A percentile compares a stretch with the other conserved stretches of the same genome.
These are phyloP conservation scores for Zygosaccharomyces sapae DNA, from an alignment of 1,139 yeast genomes.

Conservation along the genomic window DNA sequence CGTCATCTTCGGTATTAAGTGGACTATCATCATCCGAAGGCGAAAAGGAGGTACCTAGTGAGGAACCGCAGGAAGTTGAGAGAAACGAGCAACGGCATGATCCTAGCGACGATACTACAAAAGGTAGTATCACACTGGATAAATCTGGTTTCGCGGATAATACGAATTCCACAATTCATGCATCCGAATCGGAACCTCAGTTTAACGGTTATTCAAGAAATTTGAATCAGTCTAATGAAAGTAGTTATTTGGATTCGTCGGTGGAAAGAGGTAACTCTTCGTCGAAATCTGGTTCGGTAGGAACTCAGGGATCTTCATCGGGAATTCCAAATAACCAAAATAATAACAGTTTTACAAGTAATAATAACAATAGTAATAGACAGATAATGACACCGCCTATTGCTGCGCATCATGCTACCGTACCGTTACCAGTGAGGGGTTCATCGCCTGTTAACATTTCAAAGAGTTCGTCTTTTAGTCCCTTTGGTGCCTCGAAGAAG, in stretches of 20 bases:
- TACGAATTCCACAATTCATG: slow-evolving; percentile 27
- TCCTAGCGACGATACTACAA: slow-evolving; percentile 1
- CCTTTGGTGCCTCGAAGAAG: not conserved
- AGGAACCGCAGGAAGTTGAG: too few relatives aligned
- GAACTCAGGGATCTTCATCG: slow-evolving; percentile 3
- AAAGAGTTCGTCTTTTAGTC: slow-evolving; percentile 16
- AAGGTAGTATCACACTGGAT: slow-evolving; percentile 10
- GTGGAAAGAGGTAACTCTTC: slow-evolving; percentile 10
- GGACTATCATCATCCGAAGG: slow-evolving; percentile 23
- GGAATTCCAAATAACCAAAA: slow-evolving; percentile 11
- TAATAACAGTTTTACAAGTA: not conserved
- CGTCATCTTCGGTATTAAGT: slow-evolving; percentile 35
- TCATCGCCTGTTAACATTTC: slow-evolving; percentile 19
- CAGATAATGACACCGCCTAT: slow-evolving; percentile 10
- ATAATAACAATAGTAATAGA: slow-evolving; percentile 1
- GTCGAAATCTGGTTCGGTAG: slow-evolving; percentile 8
- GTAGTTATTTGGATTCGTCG: slow-evolving; percentile 13
- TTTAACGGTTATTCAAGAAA: slow-evolving; percentile 10
- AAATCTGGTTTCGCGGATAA: slow-evolving; percentile 22
- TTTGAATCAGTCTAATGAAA: slow-evolving; percentile 1
- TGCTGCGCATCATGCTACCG: slow-evolving; percentile 11
- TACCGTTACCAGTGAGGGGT: too few relatives aligned
- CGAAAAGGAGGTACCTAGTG: slow-evolving; percentile 1
- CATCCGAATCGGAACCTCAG: slow-evolving; percentile 18
- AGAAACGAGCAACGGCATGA: not conserved